Evolutionary conservation across 257 asterid genomes (phyloP).

Genomic region (Solanum gandarillasii): DNA sequence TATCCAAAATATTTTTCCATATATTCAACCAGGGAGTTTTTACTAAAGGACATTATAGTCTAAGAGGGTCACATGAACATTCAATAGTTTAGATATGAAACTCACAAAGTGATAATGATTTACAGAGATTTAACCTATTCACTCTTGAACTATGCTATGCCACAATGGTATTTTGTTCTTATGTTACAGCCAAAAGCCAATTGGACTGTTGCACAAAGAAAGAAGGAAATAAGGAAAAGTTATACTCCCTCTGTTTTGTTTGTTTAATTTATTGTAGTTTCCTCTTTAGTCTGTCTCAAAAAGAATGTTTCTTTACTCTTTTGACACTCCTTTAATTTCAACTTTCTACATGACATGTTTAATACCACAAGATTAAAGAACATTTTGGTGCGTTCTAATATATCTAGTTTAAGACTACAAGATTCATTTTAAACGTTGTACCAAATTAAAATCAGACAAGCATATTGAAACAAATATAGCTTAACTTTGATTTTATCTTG

Average conservation of each 20-base stretch:
- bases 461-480: too few relatives aligned
- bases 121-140: background rate
- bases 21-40: background rate
- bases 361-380: too few relatives aligned
- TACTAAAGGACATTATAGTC: background rate
- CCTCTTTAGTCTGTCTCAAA: too few relatives aligned
- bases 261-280: background rate
- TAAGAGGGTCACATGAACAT: background rate
- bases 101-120: background rate
- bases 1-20: too few relatives aligned
- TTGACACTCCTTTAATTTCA: too few relatives aligned
- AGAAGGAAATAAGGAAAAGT: background rate
- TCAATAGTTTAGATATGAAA: background rate
- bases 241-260: background rate
- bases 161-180: background rate
- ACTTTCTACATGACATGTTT: too few relatives aligned
- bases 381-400: too few relatives aligned
- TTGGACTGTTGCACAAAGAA: background rate
- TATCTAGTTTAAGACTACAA: too few relatives aligned
- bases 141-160: background rate
- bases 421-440: too few relatives aligned
- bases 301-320: too few relatives aligned
- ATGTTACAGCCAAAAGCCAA: background rate
- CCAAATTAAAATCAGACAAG: too few relatives aligned
- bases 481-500: too few relatives aligned